phyloP scores from a whole-genome alignment of 2,329 filamentous ascomycete genomes.

The Harringtonia aguacate region DNA sequence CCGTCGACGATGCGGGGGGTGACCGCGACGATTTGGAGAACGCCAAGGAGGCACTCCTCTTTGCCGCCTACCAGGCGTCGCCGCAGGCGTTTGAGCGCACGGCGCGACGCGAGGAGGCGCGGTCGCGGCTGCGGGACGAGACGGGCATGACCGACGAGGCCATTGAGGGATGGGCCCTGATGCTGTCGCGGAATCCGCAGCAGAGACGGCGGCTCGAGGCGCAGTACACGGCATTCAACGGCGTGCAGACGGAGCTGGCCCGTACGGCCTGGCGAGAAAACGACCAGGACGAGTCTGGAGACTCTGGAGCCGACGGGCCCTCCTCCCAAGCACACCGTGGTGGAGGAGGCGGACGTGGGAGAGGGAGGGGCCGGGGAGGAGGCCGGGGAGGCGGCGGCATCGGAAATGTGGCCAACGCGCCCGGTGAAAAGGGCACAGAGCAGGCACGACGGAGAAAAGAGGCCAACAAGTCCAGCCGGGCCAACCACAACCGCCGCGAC shows the following conservation, averaged over 20 bases:
- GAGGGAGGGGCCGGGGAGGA: constrained; percentile 36
- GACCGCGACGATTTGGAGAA: constrained; percentile 52
- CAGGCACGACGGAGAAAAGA: constrained; percentile 66
- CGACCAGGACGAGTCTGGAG: constrained; percentile 46
- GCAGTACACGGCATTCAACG: constrained; percentile 55
- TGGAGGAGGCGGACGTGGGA: constrained; percentile 28
- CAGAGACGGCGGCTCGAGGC: constrained; percentile 60
- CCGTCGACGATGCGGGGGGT: constrained; percentile 59
- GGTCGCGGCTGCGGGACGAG: constrained; percentile 56
- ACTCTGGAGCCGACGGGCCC: constrained; percentile 30
- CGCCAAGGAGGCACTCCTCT: constrained; percentile 48
- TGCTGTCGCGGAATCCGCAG: constrained; percentile 65
- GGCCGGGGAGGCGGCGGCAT: constrained; percentile 35
- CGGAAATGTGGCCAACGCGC: constrained; percentile 52
- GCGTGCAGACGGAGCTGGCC: constrained; percentile 53
- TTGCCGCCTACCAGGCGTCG: constrained; percentile 56
- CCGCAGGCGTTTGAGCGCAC: constrained; percentile 58
- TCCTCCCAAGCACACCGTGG: constrained; percentile 11
- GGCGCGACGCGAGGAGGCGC: constrained; percentile 53
- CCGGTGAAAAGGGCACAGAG: constrained; percentile 62
- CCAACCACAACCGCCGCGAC: constrained; percentile 80
- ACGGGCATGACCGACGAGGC: constrained; percentile 89
- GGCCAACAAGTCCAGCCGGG: constrained; percentile 67
- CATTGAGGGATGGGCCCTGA: constrained; percentile 88
- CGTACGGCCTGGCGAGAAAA: constrained; percentile 54